A percentile compares a stretch with the other conserved stretches of the same genome.
These are phyloP conservation scores for Angophora floribunda DNA, from an alignment of 345 rosid species.

Conservation along the genomic window DNA sequence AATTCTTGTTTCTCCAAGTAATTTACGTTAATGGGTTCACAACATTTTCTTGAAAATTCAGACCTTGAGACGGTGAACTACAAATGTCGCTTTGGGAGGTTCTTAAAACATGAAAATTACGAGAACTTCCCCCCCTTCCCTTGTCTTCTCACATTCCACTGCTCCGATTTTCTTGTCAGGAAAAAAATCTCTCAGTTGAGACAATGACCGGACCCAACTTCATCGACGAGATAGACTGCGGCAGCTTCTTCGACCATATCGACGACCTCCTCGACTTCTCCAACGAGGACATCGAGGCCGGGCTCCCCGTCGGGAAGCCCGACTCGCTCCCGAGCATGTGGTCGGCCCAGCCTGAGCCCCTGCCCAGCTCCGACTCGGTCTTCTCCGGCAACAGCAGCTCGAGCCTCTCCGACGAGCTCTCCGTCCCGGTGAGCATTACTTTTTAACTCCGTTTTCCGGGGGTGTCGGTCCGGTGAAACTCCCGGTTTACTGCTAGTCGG, in stretches of 20 bases:
- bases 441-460: no score
- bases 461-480: background rate
- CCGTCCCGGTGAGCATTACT: constrained; percentile 68
- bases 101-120: background rate
- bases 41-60: background rate
- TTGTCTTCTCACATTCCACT: background rate
- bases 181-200: background rate
- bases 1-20: background rate
- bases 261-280: constrained; percentile 91
- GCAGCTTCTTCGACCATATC: constrained; percentile 93
- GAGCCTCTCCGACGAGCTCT: constrained; percentile 74
- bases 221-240: constrained; percentile 87
- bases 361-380: constrained; percentile 52
- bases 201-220: constrained; percentile 29
- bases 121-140: background rate
- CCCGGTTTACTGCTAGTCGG: background rate
- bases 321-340: constrained; percentile 57
- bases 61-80: background rate
- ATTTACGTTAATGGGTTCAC: background rate
- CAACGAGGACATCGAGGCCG: constrained; percentile 50
- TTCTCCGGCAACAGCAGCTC: constrained; percentile 48
- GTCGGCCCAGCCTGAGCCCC: constrained; percentile 49
- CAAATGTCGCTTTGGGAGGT: background rate
- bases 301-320: constrained; percentile 13
- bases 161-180: constrained; percentile 3